These are phyloP conservation scores for Mimosa pudica DNA, from an alignment of 306 rosid species.

Conservation along the genomic window DNA sequence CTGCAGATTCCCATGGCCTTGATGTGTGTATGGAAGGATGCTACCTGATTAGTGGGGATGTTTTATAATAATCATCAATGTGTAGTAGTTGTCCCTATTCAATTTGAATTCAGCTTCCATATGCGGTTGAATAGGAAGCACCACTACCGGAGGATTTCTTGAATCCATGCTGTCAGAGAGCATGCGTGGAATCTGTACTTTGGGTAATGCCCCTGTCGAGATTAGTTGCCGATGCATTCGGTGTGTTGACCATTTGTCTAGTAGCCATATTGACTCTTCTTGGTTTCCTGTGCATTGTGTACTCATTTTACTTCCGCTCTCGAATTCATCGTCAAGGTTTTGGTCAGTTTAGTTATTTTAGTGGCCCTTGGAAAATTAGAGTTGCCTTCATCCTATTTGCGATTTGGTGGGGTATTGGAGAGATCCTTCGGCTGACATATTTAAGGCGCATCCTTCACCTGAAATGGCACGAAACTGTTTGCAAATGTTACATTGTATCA, in stretches of 20 bases:
- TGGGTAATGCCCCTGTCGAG: conserved; percentile 99
- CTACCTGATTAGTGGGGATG: conserved; percentile 35
- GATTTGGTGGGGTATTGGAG: conserved; percentile 97
- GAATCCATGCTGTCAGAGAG: conserved; percentile 99
- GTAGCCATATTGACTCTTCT: conserved; percentile 84
- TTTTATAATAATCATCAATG: conserved; percentile 14
- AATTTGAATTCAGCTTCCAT: conserved; percentile 42
- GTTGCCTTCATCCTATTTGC: conserved; percentile 72
- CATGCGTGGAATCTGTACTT: conserved; percentile 98
- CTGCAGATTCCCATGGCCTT: conserved; percentile 8
- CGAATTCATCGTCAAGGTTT: conserved; percentile 65
- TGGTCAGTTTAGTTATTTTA: conserved; percentile 77
- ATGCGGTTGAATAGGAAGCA: conserved; percentile 54
- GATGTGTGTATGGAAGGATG: conserved; percentile 29
- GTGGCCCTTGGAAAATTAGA: conserved; percentile 97
- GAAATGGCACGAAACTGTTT: conserved; percentile 82
- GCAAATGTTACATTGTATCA: conserved; percentile 94
- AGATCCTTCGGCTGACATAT: conserved; percentile 71
- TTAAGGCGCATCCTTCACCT: conserved; percentile 60
- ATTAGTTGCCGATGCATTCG: conserved; percentile 94
- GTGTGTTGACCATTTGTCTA: conserved; percentile 94
- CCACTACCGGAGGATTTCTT: conserved; percentile 55
- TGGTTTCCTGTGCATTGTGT: conserved; percentile 75
- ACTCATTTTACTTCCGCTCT: conserved; percentile 89
- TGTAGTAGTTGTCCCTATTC: conserved; percentile 30